Base-by-base conservation (phyloP, 2,329 filamentous ascomycete species). In the Anthostomella pinea region DNA sequence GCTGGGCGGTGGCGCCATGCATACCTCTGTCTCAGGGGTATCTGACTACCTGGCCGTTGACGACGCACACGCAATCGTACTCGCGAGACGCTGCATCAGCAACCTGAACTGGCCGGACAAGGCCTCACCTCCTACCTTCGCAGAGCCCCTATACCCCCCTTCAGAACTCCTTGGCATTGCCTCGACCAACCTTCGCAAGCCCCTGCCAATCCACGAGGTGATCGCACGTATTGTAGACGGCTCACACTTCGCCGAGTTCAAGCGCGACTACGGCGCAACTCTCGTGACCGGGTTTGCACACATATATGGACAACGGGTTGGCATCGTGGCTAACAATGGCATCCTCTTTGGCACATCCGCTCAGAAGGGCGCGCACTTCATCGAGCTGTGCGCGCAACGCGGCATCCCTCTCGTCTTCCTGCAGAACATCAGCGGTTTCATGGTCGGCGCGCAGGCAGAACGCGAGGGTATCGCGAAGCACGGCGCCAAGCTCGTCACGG, bases 341-440 rank as follows among this genome's bases (percentile, higher is more conserved):
- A 95, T 97, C 53, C 74, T 98, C 6, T 94, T 97, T 70, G 88
- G 86, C 37, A 80, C 89, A 33, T 89, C 87, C 8, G 83, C 88
- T 7, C 75, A 95, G 44, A 98, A 98, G 67, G 93, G 90, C 22
- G 89, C 93, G 0, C 93, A 98, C 67, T 98, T 98, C 64, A 88
- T 97, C 54, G 87, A 98, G 65, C 79, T 98, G 4, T 97, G 91
- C 69, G 77, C 85, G 19, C 89, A 96, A 65, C 84, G 93, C 38
- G 81, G 87, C 35, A 86, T 97, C 38, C 91, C 93, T 1, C 72
- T 97, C 8, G 75, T 97, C 33, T 97, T 97, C 67, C 70, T 98
- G 14, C 93, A 98, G 63, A 97, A 98, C 64, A 97, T 98, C 59
- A 84, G 83, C 5, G 93, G 93, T 27, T 98, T 98, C 76, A 98